Percentiles rank a stretch among this genome's conserved stretches.
These are phyloP conservation scores for Fusarium aywerte DNA, from an alignment of 2,329 filamentous ascomycete species.

Conservation along the genomic window DNA sequence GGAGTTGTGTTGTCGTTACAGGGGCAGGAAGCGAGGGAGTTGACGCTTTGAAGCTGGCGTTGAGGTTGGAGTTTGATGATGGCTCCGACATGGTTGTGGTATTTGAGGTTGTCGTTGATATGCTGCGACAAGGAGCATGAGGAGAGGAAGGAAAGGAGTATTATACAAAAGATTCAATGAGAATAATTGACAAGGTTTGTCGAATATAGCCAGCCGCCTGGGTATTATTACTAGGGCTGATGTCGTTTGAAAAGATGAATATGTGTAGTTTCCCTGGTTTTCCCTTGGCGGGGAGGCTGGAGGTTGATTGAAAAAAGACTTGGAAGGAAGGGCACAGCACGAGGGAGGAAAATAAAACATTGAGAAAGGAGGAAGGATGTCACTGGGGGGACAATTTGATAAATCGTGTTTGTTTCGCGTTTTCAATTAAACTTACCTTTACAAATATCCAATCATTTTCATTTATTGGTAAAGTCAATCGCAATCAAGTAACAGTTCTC, in stretches of 20 bases:
- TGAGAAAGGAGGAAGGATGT: conserved; percentile 6
- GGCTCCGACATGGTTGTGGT: conserved; percentile 36
- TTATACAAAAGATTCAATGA: conserved; percentile 5
- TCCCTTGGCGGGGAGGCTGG: conserved; percentile 4
- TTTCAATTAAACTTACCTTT: conserved; percentile 10
- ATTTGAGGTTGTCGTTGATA: conserved; percentile 1
- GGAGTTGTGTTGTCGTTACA: conserved; percentile 58
- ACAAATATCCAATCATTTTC: background rate
- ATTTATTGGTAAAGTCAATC: background rate
- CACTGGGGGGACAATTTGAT: conserved; percentile 19
- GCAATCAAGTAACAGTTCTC: background rate
- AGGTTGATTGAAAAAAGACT: background rate
- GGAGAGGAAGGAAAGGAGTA: background rate
- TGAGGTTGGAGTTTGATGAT: conserved; percentile 22
- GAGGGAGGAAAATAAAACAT: background rate
- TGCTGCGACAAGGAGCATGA: background rate
- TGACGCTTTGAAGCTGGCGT: conserved; percentile 29
- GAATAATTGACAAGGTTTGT: conserved; percentile 1
- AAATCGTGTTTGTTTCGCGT: conserved; percentile 45
- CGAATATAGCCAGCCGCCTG: background rate
- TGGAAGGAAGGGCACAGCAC: background rate
- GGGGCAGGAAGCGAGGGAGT: conserved; percentile 42
- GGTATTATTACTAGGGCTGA: conserved; percentile 13
- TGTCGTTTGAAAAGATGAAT: conserved; percentile 16
- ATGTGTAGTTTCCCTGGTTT: background rate